Conservation (phyloP, 768 basidiomycete genomes). For the Tylopilus vinaceipallidus region DNA sequence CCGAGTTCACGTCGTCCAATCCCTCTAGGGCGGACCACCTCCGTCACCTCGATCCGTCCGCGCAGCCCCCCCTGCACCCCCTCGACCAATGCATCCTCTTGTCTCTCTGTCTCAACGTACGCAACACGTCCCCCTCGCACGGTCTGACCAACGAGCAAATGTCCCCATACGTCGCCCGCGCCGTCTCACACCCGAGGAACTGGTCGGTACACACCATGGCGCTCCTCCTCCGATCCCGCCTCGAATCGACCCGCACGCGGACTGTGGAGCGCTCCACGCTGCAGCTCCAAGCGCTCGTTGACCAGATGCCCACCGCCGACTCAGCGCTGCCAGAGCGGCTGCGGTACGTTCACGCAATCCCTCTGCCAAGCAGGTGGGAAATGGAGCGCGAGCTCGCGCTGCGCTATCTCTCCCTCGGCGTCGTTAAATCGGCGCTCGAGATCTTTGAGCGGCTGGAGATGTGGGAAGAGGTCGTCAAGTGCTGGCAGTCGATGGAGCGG, state of each 20-base stretch:
- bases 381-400: constrained; percentile 87
- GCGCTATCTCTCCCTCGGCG: constrained; percentile 82
- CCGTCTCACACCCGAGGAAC: constrained; percentile 85
- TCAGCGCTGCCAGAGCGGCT: constrained; percentile 73
- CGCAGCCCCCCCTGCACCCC: constrained; percentile 86
- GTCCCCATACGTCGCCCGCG: constrained; percentile 86
- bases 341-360: constrained; percentile 74
- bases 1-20: constrained; percentile 80
- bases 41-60: constrained; percentile 72
- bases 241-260: constrained; percentile 84
- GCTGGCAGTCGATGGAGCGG: constrained; percentile 79
- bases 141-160: constrained; percentile 93
- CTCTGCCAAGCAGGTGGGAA: constrained; percentile 89
- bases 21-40: constrained; percentile 50
- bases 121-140: constrained; percentile 85
- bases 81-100: constrained; percentile 93
- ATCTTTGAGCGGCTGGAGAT: constrained; percentile 94
- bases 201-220: constrained; percentile 99
- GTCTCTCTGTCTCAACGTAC: constrained; percentile 84
- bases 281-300: constrained; percentile 92
- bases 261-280: constrained; percentile 91
- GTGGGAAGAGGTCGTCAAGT: constrained; percentile 97
- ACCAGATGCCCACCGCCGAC: constrained; percentile 92
- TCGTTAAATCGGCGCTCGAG: constrained; percentile 85
- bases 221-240: constrained; percentile 86